phyloP scores from a whole-genome alignment of 345 rosid species.

The Brassica incana region DNA sequence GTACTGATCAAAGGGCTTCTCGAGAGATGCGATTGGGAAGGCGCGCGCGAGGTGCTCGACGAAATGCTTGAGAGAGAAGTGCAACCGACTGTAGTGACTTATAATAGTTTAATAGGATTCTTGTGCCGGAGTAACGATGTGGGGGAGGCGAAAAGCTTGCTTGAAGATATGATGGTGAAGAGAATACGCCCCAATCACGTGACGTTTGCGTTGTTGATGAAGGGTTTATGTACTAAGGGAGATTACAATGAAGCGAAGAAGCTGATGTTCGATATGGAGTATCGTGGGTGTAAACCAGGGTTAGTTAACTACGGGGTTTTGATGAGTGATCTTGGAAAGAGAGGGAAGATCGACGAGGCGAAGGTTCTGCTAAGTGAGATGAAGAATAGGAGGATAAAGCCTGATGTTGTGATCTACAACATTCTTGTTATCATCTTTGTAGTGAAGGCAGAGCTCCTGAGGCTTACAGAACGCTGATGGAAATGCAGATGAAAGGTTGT shows the following conservation, averaged over 20 bases:
- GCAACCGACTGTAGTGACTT: conserved; percentile 66
- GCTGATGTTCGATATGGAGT: conserved; percentile 89
- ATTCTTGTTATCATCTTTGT: conserved; percentile 73
- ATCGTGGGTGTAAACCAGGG: conserved; percentile 72
- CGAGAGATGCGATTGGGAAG: conserved; percentile 39
- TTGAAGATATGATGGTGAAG: conserved; percentile 56
- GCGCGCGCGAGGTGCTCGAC: conserved; percentile 59
- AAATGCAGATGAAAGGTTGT: conserved; percentile 76
- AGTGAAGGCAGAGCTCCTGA: conserved; percentile 55
- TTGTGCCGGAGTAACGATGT: conserved; percentile 49
- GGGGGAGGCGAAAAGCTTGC: conserved; percentile 48
- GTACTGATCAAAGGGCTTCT: conserved; percentile 67
- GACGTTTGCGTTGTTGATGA: conserved; percentile 72
- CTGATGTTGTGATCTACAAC: conserved; percentile 78
- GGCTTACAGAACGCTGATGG: conserved; percentile 63
- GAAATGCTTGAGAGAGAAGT: conserved; percentile 79
- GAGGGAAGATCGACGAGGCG: conserved; percentile 78
- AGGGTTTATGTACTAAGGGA: conserved; percentile 62
- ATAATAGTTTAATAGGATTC: conserved; percentile 61
- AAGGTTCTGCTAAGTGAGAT: conserved; percentile 64
- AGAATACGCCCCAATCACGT: conserved; percentile 56
- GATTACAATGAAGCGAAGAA: conserved; percentile 66
- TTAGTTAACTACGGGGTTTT: conserved; percentile 69
- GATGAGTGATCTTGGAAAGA: conserved; percentile 79
- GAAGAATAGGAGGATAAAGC: conserved; percentile 71